Conservation (phyloP, 495 filamentous ascomycete species). For the Xylaria telfairii region DNA sequence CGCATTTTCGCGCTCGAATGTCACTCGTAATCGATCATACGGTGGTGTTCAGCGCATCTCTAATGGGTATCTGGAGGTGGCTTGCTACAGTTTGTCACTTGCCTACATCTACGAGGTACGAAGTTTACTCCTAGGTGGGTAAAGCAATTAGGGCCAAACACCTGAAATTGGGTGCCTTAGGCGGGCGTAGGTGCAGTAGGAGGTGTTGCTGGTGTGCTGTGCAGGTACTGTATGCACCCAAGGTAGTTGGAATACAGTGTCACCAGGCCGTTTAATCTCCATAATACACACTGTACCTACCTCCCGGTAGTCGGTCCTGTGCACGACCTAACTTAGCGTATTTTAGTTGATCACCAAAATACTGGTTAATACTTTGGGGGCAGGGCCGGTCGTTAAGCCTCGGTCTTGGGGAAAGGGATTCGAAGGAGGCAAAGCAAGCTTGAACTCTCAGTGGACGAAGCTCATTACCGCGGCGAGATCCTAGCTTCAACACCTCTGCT, state of each 20-base stretch:
- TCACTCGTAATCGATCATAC: neutral
- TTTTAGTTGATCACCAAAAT: neutral
- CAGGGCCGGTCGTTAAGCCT: neutral
- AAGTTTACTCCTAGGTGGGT: neutral
- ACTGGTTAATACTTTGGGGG: neutral
- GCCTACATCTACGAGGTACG: neutral
- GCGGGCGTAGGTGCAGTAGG: too few relatives aligned
- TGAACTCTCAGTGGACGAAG: neutral
- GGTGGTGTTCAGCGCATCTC: conserved; percentile 22
- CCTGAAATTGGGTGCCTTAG: neutral
- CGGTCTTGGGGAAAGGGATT: neutral
- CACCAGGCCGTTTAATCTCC: neutral
- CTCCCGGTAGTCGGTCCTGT: too few relatives aligned
- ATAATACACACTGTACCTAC: neutral
- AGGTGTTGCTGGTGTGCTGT: too few relatives aligned
- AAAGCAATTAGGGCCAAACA: conserved; percentile 16
- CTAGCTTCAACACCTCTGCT: conserved; percentile 9
- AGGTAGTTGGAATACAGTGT: conserved; percentile 5
- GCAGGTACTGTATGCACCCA: too few relatives aligned
- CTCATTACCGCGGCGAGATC: neutral
- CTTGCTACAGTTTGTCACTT: conserved; percentile 16
- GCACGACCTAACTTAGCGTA: neutral
- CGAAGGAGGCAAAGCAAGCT: neutral
- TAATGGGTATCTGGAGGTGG: neutral
- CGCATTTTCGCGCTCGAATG: conserved; percentile 62